A percentile compares a stretch with the other conserved stretches of the same genome.
Evolutionary conservation across 2,329 filamentous ascomycete genomes (phyloP).

Genomic region (Cytospora schulzeri): DNA sequence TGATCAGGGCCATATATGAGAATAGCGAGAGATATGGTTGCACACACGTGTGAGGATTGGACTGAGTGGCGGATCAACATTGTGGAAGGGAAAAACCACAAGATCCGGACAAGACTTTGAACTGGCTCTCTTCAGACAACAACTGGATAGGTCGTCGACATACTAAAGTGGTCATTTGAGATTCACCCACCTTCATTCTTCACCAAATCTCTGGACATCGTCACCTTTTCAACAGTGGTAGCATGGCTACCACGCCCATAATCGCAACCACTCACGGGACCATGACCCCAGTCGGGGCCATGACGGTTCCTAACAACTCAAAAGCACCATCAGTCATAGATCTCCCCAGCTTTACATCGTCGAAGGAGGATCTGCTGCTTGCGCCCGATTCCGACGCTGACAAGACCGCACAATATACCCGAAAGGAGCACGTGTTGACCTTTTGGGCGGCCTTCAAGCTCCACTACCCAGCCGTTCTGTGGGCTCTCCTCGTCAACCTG

Average conservation of each 20-base stretch:
- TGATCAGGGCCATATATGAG: no score
- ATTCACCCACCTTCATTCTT: neutral
- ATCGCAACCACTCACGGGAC: neutral
- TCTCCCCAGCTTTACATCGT: neutral
- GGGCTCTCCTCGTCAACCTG: constrained; percentile 19
- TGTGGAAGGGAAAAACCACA: no score
- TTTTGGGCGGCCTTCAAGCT: constrained; percentile 15
- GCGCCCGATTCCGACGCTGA: neutral
- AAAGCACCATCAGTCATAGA: neutral
- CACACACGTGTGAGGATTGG: neutral
- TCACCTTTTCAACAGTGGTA: neutral
- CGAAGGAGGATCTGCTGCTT: neutral
- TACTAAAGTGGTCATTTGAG: neutral
- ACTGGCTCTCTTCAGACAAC: neutral
- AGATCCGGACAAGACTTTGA: no score
- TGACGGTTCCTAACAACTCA: neutral
- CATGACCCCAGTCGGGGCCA: neutral
- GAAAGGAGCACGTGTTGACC: constrained; percentile 16
- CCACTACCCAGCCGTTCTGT: constrained; percentile 22
- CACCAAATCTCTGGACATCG: neutral
- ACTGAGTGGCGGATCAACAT: no score
- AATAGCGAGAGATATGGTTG: neutral
- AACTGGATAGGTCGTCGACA: neutral
- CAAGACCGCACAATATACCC: constrained; percentile 3
- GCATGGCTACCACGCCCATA: neutral